Base-by-base conservation (phyloP, 75 land plant genomes). In the Pseudotsuga menziesii region DNA sequence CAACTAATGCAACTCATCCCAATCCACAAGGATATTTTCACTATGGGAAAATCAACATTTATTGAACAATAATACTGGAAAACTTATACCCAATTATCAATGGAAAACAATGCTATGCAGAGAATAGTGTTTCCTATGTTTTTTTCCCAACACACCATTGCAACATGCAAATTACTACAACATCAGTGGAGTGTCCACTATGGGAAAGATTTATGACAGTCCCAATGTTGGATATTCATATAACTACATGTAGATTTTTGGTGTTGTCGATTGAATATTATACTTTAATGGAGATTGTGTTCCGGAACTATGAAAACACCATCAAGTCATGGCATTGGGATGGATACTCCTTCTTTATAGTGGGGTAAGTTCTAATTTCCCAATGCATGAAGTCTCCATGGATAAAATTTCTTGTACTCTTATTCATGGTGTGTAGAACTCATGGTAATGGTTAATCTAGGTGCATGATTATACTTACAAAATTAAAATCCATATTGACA, bases 11-110 rank as follows among this genome's bases (percentile, higher is more conserved):
- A 26, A 93, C 94, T 44, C 82, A 93, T 71, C 93, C 91, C 58
- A 92, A 92, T 78, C 94, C 94, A 48, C 95, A 93, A 74, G 94
- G 95, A 3, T 91, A 91, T 12, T 93, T 76, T 83, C 89, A 91
- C 80, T 93, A 93, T 56, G 91, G 94, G 4, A 17, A 39, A 4
- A 91, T 93, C 73, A 78, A 82, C 56, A 75, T 88, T 58, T 52
- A 83, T 11, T 62, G 86, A 56, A 91, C 89, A 12, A 79, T 88
- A 76, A 57, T 76, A 63, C 64, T 93, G 8, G 77, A 58, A 32
- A 91, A 83, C 78, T 74, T 86, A 6, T 78, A 58, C 39, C 39
- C 14, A n/a, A 60, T 77, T n/a, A 75, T 85, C 52, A 35, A 27
- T 27, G 89, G 86, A 22, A 86, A 81, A 73, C 84, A 83, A 8